Evolutionary conservation across 805 yeast genomes (phyloP).

Genomic region (Candida pini): DNA sequence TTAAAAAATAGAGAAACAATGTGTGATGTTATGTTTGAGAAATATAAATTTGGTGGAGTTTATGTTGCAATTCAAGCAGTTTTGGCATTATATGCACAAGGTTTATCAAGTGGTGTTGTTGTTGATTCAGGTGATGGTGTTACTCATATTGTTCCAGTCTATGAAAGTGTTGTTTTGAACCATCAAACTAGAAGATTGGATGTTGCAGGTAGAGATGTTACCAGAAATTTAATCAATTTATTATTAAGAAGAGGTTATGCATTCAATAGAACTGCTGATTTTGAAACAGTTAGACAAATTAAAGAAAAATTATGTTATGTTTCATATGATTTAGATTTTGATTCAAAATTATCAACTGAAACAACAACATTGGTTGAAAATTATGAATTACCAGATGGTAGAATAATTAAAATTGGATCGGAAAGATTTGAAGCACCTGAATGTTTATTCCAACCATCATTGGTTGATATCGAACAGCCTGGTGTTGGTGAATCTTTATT

Average conservation of each 20-base stretch:
- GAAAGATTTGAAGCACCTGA: conserved; percentile 97
- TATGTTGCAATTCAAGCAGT: conserved; percentile 97
- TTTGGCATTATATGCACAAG: conserved; percentile 96
- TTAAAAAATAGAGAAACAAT: conserved; percentile 81
- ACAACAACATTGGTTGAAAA: conserved; percentile 92
- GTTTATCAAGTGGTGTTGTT: conserved; percentile 93
- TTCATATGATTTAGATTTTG: conserved; percentile 88
- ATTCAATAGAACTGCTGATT: conserved; percentile 96
- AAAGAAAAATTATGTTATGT: conserved; percentile 95
- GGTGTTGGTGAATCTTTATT: conserved; percentile 93
- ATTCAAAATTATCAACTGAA: conserved; percentile 79
- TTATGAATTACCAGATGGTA: conserved; percentile 94
- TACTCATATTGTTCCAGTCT: conserved; percentile 96
- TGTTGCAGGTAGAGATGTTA: conserved; percentile 97
- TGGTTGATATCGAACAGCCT: conserved; percentile 94
- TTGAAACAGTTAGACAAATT: conserved; percentile 96
- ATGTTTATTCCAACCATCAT: conserved; percentile 91
- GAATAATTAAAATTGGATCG: conserved; percentile 87
- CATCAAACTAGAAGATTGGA: conserved; percentile 89
- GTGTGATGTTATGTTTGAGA: conserved; percentile 92
- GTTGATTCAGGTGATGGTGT: conserved; percentile 99
- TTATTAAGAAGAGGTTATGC: conserved; percentile 95
- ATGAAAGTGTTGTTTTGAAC: conserved; percentile 93
- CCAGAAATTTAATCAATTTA: conserved; percentile 88
- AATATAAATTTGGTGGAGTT: conserved; percentile 85